These are phyloP conservation scores for Thymus quinquecostatus DNA, from an alignment of 257 asterid genomes.

Conservation along the genomic window DNA sequence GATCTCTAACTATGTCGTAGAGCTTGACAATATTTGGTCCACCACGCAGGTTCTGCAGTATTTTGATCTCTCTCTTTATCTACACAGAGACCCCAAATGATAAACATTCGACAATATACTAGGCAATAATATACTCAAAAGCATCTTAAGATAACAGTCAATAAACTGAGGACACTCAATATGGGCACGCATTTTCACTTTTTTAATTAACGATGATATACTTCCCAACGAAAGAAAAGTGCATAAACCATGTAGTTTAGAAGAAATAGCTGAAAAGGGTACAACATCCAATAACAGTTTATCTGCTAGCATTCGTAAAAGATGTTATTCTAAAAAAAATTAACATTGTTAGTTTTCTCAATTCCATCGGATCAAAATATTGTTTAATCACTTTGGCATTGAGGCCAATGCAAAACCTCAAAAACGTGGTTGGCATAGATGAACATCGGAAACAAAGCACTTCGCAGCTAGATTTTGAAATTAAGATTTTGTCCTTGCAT, in stretches of 20 bases:
- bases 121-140: not conserved
- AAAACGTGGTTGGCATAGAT: constrained; percentile 3
- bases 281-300: not conserved
- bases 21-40: constrained; percentile 72
- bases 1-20: constrained; percentile 67
- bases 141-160: constrained; percentile 15
- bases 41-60: constrained; percentile 68
- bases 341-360: not conserved
- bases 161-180: not conserved
- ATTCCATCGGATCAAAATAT: not conserved
- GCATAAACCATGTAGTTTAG: not conserved
- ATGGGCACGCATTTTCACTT: not conserved
- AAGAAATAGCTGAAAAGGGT: not conserved
- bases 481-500: not conserved
- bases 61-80: constrained; percentile 74
- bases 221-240: not conserved
- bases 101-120: constrained; percentile 10
- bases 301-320: constrained; percentile 19
- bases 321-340: not conserved
- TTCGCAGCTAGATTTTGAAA: not conserved
- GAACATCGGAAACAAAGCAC: not conserved
- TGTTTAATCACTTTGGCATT: not conserved
- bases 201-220: not conserved
- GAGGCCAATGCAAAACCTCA: not conserved
- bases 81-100: constrained; percentile 27